Evolutionary conservation across 106 monocot genomes (phyloP).

Genomic region (Platanthera guangdongensis): DNA sequence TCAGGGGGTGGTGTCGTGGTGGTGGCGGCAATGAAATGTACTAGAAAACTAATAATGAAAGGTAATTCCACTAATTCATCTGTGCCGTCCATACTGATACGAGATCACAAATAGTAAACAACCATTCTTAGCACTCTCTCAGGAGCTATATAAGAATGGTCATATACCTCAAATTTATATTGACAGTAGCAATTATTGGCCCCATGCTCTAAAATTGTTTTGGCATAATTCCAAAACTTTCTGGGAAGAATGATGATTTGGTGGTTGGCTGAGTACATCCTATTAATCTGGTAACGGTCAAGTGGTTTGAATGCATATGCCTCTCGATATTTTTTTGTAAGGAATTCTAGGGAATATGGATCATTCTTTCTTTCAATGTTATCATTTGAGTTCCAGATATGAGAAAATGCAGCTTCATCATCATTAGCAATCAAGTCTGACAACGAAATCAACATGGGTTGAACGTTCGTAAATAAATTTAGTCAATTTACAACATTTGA

Average conservation of each 20-base stretch:
- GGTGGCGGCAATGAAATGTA: too few species aligned
- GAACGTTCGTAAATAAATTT: slow-evolving; percentile 11
- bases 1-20: too few species aligned
- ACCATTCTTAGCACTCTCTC: too few species aligned
- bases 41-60: too few species aligned
- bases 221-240: not conserved
- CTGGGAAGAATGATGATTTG: not conserved
- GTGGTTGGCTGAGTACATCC: not conserved
- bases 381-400: slow-evolving; percentile 45
- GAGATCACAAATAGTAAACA: too few species aligned
- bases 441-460: slow-evolving; percentile 31
- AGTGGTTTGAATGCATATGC: too few species aligned
- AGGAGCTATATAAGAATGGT: too few species aligned
- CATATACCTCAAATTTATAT: too few species aligned
- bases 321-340: slow-evolving; percentile 52
- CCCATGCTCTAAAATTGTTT: not conserved
- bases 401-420: slow-evolving; percentile 26
- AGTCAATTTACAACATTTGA: slow-evolving; percentile 9
- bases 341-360: slow-evolving; percentile 17
- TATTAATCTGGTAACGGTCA: not conserved
- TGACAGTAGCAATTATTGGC: too few species aligned
- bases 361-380: slow-evolving; percentile 24
- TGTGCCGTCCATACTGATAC: too few species aligned
- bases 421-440: slow-evolving; percentile 6
- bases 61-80: too few species aligned